Conservation (phyloP, 176 grass and related monocot genomes). For the Oryza meyeriana region DNA sequence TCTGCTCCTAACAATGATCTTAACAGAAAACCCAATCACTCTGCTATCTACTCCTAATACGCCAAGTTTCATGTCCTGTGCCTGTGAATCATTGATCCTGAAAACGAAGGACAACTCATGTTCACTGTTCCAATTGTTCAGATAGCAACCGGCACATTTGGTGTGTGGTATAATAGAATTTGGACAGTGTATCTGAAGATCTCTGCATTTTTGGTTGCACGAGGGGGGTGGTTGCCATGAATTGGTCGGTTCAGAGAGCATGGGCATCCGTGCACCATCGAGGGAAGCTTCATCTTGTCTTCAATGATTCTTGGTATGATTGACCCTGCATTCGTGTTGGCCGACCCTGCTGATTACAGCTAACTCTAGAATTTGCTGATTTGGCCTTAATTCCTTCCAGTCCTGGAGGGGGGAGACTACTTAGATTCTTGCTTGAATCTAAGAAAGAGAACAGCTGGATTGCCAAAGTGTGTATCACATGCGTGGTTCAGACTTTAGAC, state of each 20-base stretch:
- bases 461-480: neutral
- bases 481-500: neutral
- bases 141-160: slow-evolving; percentile 16
- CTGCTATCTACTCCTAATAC: neutral
- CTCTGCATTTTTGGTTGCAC: slow-evolving; percentile 36
- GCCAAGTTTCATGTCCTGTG: neutral
- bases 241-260: slow-evolving; percentile 12
- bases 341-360: slow-evolving; percentile 16
- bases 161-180: neutral
- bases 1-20: slow-evolving; percentile 23
- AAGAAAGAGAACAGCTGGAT: neutral
- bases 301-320: slow-evolving; percentile 13
- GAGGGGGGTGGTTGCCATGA: slow-evolving; percentile 36
- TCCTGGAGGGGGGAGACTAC: neutral
- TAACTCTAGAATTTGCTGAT: neutral
- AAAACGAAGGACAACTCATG: slow-evolving; percentile 18
- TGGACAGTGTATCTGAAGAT: slow-evolving; percentile 23
- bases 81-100: slow-evolving; percentile 16
- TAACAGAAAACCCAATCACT: slow-evolving; percentile 23
- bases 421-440: slow-evolving; percentile 32
- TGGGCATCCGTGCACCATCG: neutral
- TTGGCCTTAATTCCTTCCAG: neutral
- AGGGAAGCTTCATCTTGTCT: slow-evolving; percentile 34
- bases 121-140: slow-evolving; percentile 20
- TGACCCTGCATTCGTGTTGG: slow-evolving; percentile 9